phyloP scores from a whole-genome alignment of 2,329 filamentous ascomycete species.

The Gnomoniopsis smithogilvyi region DNA sequence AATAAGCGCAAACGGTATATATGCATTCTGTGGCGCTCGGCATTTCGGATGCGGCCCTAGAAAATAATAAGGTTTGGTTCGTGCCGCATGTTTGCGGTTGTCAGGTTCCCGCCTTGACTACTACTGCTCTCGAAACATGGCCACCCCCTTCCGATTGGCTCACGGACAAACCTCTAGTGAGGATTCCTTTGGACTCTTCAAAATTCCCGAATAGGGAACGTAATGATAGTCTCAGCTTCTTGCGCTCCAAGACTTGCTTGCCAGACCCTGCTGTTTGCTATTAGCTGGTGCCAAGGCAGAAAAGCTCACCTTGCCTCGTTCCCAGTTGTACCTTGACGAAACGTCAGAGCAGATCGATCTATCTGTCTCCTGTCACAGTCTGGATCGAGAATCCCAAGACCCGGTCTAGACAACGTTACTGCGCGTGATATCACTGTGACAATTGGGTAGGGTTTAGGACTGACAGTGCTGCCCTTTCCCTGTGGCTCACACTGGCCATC shows the following conservation, averaged over 20 bases:
- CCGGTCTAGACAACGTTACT: neutral
- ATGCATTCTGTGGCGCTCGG: neutral
- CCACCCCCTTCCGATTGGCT: constrained; percentile 2
- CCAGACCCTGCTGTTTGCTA: neutral
- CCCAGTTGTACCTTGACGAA: neutral
- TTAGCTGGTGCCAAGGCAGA: neutral
- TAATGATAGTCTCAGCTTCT: neutral
- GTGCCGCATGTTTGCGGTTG: neutral
- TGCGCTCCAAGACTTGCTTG: neutral
- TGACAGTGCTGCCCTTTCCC: neutral
- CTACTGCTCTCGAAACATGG: constrained; percentile 1
- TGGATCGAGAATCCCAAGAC: neutral
- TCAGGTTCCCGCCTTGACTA: neutral
- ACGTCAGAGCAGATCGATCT: neutral
- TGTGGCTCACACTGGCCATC: neutral
- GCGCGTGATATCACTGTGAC: neutral
- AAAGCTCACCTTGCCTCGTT: neutral
- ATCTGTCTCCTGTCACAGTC: neutral
- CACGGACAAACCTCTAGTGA: neutral
- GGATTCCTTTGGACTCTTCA: neutral
- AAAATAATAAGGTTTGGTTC: neutral
- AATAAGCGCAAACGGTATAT: neutral
- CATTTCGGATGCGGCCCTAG: too few relatives aligned
- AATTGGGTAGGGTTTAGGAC: neutral
- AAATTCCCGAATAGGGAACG: neutral